Percentiles rank a stretch among this genome's conserved stretches.
These are phyloP conservation scores for Phytophthora citricola DNA, from an alignment of 352 stramenopile species.

Conservation along the genomic window DNA sequence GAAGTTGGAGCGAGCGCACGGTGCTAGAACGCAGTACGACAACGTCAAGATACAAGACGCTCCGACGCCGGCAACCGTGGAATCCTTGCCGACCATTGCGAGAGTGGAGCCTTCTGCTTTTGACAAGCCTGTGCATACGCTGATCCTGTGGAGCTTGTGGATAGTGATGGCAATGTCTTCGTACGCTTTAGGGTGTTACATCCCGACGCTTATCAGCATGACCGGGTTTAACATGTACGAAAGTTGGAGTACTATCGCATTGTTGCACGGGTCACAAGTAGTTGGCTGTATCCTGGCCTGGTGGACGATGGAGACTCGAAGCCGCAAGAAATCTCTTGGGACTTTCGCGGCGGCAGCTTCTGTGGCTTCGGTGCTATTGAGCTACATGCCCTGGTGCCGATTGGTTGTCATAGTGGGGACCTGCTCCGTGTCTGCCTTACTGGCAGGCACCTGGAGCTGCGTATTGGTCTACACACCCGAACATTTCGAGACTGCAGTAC, in stretches of 20 bases:
- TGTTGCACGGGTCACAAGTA: slow-evolving; percentile 30
- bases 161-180: slow-evolving; percentile 37
- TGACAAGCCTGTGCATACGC: slow-evolving; percentile 19
- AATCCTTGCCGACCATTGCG: not conserved
- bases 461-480: slow-evolving; percentile 35
- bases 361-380: slow-evolving; percentile 24
- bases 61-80: slow-evolving; percentile 3
- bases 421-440: slow-evolving; percentile 21
- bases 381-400: slow-evolving; percentile 37
- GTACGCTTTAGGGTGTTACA: slow-evolving; percentile 40
- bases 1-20: slow-evolving; percentile 34
- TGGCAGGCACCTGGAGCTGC: slow-evolving; percentile 31
- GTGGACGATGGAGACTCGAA: slow-evolving; percentile 20
- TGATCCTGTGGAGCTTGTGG: slow-evolving; percentile 45
- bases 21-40: slow-evolving; percentile 7
- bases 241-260: slow-evolving; percentile 25
- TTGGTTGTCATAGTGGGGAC: slow-evolving; percentile 26
- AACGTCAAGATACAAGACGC: slow-evolving; percentile 20
- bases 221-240: slow-evolving; percentile 46
- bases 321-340: slow-evolving; percentile 30
- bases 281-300: slow-evolving; percentile 26
- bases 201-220: slow-evolving; percentile 44
- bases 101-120: slow-evolving; percentile 6
- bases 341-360: slow-evolving; percentile 14
- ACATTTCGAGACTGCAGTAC: slow-evolving; percentile 19